These are phyloP conservation scores for Claviceps paspali DNA, from an alignment of 2,329 filamentous ascomycete species.

Conservation along the genomic window DNA sequence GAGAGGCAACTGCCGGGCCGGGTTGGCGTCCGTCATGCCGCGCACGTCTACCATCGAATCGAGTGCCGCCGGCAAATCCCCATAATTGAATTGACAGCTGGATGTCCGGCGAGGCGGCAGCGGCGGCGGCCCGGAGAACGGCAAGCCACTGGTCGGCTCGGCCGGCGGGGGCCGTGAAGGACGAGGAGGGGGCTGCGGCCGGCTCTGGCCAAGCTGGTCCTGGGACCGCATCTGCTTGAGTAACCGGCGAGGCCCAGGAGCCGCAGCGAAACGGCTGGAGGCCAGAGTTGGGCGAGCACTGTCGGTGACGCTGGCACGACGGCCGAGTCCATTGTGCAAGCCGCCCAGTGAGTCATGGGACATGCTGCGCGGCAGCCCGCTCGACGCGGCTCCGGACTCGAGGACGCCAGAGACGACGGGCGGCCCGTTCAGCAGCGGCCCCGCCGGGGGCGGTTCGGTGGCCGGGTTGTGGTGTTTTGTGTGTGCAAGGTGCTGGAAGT, in stretches of 20 bases:
- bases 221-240: constrained; percentile 32
- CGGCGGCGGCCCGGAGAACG: constrained; percentile 23
- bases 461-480: constrained; percentile 34
- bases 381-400: background rate
- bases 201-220: constrained; percentile 31
- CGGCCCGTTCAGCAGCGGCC: background rate
- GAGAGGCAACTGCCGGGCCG: constrained; percentile 30
- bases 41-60: constrained; percentile 23
- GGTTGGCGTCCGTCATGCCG: constrained; percentile 28
- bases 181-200: constrained; percentile 30
- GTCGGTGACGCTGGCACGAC: too few relatives aligned
- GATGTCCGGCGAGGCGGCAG: constrained; percentile 35
- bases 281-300: constrained; percentile 8
- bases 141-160: constrained; percentile 16
- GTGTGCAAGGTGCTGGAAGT: constrained; percentile 51
- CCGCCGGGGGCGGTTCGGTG: constrained; percentile 12
- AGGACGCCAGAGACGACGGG: background rate
- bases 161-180: constrained; percentile 31
- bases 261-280: constrained; percentile 10
- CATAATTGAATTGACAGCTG: constrained; percentile 35
- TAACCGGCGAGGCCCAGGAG: constrained; percentile 17
- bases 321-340: background rate
- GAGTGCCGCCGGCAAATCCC: constrained; percentile 23
- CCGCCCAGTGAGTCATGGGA: constrained; percentile 19
- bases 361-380: background rate